Conservation (phyloP, 169 alveolate species). For the Plasmodium berghei region DNA sequence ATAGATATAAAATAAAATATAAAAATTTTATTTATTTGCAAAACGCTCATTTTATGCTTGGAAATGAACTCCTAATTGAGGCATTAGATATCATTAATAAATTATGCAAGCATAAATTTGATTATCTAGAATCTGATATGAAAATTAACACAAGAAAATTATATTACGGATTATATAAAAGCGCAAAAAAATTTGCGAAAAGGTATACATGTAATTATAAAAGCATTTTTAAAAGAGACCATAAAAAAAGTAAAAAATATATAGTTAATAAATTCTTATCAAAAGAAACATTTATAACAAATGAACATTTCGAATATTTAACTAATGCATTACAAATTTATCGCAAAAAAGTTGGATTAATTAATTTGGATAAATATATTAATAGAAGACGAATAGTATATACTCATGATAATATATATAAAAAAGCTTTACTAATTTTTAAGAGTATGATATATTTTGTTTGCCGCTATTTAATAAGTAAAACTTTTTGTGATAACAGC, state of each 20-base stretch:
- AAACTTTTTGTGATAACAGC: constrained; percentile 72
- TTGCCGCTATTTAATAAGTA: constrained; percentile 73
- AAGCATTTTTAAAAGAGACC: neutral
- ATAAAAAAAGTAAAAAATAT: constrained; percentile 1
- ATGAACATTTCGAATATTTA: constrained; percentile 45
- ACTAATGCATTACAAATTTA: constrained; percentile 5
- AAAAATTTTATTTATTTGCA: constrained; percentile 46
- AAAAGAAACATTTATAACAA: constrained; percentile 18
- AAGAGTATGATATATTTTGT: constrained; percentile 69
- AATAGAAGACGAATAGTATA: neutral
- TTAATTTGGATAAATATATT: neutral
- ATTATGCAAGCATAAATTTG: neutral
- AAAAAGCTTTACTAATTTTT: constrained; percentile 30
- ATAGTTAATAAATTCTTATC: constrained; percentile 4
- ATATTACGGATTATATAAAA: constrained; percentile 16
- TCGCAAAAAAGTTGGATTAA: neutral
- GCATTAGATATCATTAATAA: constrained; percentile 28
- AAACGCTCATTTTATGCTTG: constrained; percentile 56
- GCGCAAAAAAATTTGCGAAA: neutral
- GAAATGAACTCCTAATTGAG: constrained; percentile 73
- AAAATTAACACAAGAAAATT: constrained; percentile 54
- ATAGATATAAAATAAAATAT: constrained; percentile 44
- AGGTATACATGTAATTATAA: neutral
- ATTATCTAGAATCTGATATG: constrained; percentile 31
- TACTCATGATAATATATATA: neutral